Conservation (phyloP, 495 filamentous ascomycete species). For the Chaetomidium leptoderma region DNA sequence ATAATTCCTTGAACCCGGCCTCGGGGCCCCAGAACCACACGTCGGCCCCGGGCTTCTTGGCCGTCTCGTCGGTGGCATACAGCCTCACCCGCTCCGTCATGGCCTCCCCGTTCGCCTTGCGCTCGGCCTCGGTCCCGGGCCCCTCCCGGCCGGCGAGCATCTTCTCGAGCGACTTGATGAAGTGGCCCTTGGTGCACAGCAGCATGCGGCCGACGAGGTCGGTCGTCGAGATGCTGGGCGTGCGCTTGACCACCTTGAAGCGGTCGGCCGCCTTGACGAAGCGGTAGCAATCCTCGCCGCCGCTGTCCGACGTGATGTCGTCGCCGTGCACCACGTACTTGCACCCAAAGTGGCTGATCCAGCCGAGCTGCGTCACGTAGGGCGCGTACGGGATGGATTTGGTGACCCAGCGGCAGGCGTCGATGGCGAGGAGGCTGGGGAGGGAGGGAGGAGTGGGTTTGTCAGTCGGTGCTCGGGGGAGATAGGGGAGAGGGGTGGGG, state of each 20-base stretch:
- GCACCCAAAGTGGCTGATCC: conserved; percentile 93
- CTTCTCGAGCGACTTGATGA: conserved; percentile 68
- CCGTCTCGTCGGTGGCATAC: conserved; percentile 82
- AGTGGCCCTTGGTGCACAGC: conserved; percentile 83
- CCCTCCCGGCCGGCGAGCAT: conserved; percentile 70
- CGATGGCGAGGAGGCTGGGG: conserved; percentile 65
- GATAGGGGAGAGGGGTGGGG: conserved; percentile 4
- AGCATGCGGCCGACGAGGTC: conserved; percentile 97
- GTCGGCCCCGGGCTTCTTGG: conserved; percentile 63
- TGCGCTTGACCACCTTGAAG: conserved; percentile 93
- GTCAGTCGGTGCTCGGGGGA: conserved; percentile 10
- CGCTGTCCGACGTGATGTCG: conserved; percentile 90
- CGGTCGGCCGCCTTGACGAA: conserved; percentile 88
- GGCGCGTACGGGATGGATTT: conserved; percentile 77
- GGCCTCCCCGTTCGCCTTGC: conserved; percentile 51
- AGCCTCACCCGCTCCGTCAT: conserved; percentile 68
- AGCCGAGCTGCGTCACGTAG: conserved; percentile 89
- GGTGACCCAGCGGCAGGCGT: conserved; percentile 93
- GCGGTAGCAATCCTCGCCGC: conserved; percentile 92
- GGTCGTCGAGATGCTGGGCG: conserved; percentile 92
- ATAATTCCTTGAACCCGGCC: conserved; percentile 55
- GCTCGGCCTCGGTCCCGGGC: conserved; percentile 61
- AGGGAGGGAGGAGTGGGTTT: conserved; percentile 15
- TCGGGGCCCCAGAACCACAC: conserved; percentile 74
- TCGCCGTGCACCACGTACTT: conserved; percentile 94